Evolutionary conservation across 352 stramenopile species (phyloP), one percentile per base, ranked within the genome.

Genomic region (Phytophthora aleatoria): DNA sequence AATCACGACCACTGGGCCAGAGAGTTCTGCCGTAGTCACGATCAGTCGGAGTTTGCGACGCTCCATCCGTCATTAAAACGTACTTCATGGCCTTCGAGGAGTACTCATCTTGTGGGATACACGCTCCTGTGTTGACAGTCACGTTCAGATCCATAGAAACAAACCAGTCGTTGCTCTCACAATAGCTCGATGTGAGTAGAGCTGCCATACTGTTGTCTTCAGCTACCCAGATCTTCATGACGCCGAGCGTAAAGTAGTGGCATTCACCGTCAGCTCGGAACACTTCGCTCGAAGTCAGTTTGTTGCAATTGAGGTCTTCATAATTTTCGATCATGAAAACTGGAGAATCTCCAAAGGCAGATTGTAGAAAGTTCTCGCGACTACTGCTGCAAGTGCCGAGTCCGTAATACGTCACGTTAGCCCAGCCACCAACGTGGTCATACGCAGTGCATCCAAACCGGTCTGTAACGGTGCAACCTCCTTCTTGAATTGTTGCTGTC

Each of bases 291-390:
- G 28, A 35, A 10, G 10, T 4, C 44, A 63, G 38, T 31, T 49
- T 56, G 6, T 26, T 42, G 26, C 55, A 63, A 10, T 63, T 15
- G 33, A 11, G 12, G 20, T 50, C 45, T 8, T 49, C 26, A 27
- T 63, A 63, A 16, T 63, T 27, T 35, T 63, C 45, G 8, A 63
- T 44, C 45, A 63, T 55, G 27, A 63, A 63, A 16, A 56, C 15
- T 3, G 26, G 15, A n/a, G 36, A 55, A 35, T 50, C n/a, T 26
- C 28, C 30, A 41, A 64, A 64, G 3, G 56, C 24, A 28, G 56
- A 24, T 50, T 56, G 9, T 11, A 64, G 45, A 45, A 52, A 58
- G 8, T 28, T 20, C 1, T 53, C 48, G 30, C 38, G 48, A 27
- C 56, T 64, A 6, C 9, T 38, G 26, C 56, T 50, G 43, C 56